Base-by-base conservation (phyloP, 495 filamentous ascomycete species). In the Penicillium psychrofluorescens region DNA sequence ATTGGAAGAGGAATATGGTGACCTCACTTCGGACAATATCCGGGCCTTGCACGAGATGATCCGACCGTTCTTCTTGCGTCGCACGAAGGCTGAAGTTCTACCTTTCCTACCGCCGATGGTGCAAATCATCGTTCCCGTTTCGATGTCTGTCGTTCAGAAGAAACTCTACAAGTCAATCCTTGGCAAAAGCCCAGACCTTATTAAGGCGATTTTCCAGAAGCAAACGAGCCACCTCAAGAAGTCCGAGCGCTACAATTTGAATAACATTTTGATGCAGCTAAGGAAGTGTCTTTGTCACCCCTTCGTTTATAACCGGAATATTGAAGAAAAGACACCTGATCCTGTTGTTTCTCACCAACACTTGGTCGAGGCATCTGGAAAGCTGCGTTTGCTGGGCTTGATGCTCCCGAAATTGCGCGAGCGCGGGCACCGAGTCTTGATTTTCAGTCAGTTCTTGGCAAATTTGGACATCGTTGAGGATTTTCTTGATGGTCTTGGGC, bases 211-310 rank as follows among this genome's bases (percentile, higher is more conserved):
- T 22, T 86, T 95, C 55, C 73, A 77, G 1, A 73, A 71, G 27
- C 66, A 71, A n/a, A 72, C 78, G 47, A 64, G 62, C 16, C 55
- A 54, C 10, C 48, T 86, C 27, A 85, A 84, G 48, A 67, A 77
- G 80, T 34, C 65, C 3, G 92, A 98, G 43, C 74, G 81, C 1
- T 80, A 83, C 15, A 90, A 80, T 42, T 58, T 99, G 38, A 92
- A 80, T 66, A 99, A 97, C 52, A 95, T 97, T 30, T 69, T 99
- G 22, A 88, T 95, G 79, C 91, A 97, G 60, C 77, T 99, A 9
- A 83, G 92, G 2, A 96, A 96, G 59, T 94, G 88, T 49, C 75
- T 99, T 8, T 91, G 90, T 49, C 92, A 99, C 63, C 94, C 92
- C 2, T 99, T 95, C 55, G 79, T 96, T 27, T 99, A 95, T 68